Evolutionary conservation across 495 filamentous ascomycete species (phyloP).

Genomic region (Parmelia sp.): DNA sequence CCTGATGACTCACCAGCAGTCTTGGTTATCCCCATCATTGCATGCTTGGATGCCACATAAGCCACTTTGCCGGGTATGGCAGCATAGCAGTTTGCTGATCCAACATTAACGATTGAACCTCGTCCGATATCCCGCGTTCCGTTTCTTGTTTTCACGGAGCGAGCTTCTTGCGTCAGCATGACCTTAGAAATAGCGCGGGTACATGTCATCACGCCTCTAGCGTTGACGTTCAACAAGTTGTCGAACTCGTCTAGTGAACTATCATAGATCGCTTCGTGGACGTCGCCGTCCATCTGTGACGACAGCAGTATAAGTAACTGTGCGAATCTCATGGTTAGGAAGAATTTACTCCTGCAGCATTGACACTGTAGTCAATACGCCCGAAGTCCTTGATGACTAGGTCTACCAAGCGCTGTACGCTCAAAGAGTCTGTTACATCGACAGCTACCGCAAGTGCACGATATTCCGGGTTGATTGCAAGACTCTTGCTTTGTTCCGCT

Average conservation of each 20-base stretch:
- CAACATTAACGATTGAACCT: slow-evolving; percentile 15
- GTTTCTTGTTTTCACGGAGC: not conserved
- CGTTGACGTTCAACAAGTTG: slow-evolving; percentile 8
- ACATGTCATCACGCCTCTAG: slow-evolving; percentile 11
- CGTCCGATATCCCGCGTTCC: slow-evolving; percentile 5
- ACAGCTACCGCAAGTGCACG: slow-evolving; percentile 28
- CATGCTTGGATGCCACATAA: slow-evolving; percentile 17
- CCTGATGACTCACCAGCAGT: slow-evolving; percentile 11
- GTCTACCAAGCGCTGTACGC: slow-evolving; percentile 32
- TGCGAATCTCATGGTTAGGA: too few species aligned
- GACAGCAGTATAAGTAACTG: too few species aligned
- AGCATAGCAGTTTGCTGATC: not conserved
- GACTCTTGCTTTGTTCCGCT: slow-evolving; percentile 24
- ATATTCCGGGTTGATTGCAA: slow-evolving; percentile 30
- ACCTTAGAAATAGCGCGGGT: slow-evolving; percentile 5
- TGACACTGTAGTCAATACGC: slow-evolving; percentile 35
- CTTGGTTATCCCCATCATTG: slow-evolving; percentile 13
- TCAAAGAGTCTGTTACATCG: slow-evolving; percentile 30
- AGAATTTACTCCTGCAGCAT: slow-evolving; percentile 37
- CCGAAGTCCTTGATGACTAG: slow-evolving; percentile 30
- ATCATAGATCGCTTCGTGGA: too few species aligned
- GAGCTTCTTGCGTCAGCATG: slow-evolving; percentile 12
- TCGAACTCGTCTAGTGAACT: slow-evolving; percentile 15
- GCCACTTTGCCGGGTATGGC: not conserved
- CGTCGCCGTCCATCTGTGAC: too few species aligned